Evolutionary conservation across 2,329 filamentous ascomycete species (phyloP).

Genomic region (Myriosclerotinia scirpicola): DNA sequence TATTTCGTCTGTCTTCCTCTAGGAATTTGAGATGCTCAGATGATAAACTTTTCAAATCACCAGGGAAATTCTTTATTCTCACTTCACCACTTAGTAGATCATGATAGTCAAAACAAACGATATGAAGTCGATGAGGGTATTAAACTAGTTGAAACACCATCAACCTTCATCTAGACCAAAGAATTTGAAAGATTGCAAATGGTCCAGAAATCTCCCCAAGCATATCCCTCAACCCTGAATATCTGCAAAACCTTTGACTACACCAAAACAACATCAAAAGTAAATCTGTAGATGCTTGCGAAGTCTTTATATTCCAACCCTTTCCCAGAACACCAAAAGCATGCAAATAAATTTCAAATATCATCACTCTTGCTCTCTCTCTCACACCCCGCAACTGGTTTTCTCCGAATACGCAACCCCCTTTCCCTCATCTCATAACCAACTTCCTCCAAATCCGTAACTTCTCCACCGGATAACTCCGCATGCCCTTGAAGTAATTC

Average conservation of each 20-base stretch:
- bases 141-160: too few relatives aligned
- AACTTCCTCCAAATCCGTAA: background rate
- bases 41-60: too few relatives aligned
- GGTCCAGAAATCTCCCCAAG: too few relatives aligned
- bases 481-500: rapidly evolving
- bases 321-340: background rate
- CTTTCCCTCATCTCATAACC: background rate
- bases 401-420: background rate
- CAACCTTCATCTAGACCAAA: background rate
- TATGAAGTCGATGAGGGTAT: too few relatives aligned
- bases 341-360: background rate
- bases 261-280: background rate
- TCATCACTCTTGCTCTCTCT: background rate
- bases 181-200: background rate
- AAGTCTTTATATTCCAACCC: background rate
- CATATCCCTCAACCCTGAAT: background rate
- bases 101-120: too few relatives aligned
- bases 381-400: background rate
- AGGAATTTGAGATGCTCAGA: too few relatives aligned
- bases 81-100: too few relatives aligned
- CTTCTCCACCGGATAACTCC: background rate
- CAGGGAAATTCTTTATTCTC: too few relatives aligned
- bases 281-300: background rate
- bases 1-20: too few relatives aligned
- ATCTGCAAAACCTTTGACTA: background rate